Evolutionary conservation across 1,284 basidiomycete genomes (phyloP).

Genomic region (Taiwanofungus camphoratus): DNA sequence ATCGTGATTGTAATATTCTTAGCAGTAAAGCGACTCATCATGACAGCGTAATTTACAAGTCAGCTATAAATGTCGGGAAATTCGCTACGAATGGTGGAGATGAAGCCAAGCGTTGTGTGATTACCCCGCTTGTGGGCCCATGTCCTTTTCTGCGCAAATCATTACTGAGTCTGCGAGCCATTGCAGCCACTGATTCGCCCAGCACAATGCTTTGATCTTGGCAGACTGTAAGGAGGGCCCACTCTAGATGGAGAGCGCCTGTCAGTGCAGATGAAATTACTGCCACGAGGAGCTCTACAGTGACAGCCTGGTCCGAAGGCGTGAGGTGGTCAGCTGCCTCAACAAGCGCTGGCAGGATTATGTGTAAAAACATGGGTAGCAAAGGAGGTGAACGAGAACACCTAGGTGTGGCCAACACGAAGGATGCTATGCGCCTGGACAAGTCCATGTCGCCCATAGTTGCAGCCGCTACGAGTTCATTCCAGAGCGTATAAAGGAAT

Average conservation of each 20-base stretch:
- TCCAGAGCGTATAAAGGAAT: conserved; percentile 62
- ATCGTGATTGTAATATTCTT: conserved; percentile 1
- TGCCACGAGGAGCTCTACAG: conserved; percentile 53
- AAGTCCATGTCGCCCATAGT: conserved; percentile 52
- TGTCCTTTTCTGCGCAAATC: conserved; percentile 48
- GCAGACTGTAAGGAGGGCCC: conserved; percentile 50
- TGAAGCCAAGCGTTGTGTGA: conserved; percentile 55
- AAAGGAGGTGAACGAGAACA: conserved; percentile 48
- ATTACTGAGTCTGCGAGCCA: conserved; percentile 56
- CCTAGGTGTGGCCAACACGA: conserved; percentile 56
- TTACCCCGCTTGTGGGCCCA: conserved; percentile 44
- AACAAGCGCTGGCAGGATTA: conserved; percentile 55
- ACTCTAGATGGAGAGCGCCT: conserved; percentile 61
- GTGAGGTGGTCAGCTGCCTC: conserved; percentile 40
- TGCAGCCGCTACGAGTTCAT: conserved; percentile 45
- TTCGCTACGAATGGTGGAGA: conserved; percentile 62
- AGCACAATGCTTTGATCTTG: conserved; percentile 43
- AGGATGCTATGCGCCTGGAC: conserved; percentile 56
- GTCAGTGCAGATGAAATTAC: conserved; percentile 61
- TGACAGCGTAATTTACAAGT: conserved; percentile 15
- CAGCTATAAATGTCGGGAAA: conserved; percentile 64
- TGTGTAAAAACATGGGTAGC: conserved; percentile 66
- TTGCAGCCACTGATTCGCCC: conserved; percentile 53
- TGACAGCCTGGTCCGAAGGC: conserved; percentile 43
- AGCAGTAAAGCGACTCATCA: neutral